Conservation (phyloP, 768 basidiomycete genomes). For the Terana coerulea region DNA sequence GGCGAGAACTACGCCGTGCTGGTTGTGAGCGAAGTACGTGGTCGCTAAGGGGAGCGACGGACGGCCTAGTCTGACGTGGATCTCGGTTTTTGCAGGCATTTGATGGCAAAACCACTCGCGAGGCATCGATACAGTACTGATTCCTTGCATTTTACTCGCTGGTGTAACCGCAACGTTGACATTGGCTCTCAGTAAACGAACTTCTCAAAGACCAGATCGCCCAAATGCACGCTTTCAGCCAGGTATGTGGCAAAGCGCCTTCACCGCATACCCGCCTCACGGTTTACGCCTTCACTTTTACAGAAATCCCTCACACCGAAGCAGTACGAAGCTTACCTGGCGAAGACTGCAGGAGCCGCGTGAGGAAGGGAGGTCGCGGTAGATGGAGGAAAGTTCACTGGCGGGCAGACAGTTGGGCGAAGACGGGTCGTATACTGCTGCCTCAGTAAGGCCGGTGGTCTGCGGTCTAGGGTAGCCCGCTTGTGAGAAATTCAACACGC, state of each 20-base stretch:
- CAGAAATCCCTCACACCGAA: slow-evolving; percentile 74
- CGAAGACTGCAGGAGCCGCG: slow-evolving; percentile 24
- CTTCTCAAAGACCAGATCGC: slow-evolving; percentile 69
- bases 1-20: slow-evolving; percentile 74
- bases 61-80: not conserved
- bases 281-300: not conserved
- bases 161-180: too few relatives aligned
- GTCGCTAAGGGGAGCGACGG: not conserved
- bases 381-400: too few relatives aligned
- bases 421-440: too few relatives aligned
- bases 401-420: too few relatives aligned
- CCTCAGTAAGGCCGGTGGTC: too few relatives aligned
- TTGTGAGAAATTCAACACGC: too few relatives aligned
- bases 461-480: too few relatives aligned
- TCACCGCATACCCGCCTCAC: not conserved
- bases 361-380: too few relatives aligned
- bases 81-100: slow-evolving; percentile 46
- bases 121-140: slow-evolving; percentile 71
- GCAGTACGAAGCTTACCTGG: slow-evolving; percentile 53
- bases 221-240: slow-evolving; percentile 85
- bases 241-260: slow-evolving; percentile 43
- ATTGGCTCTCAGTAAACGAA: slow-evolving; percentile 58
- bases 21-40: slow-evolving; percentile 70
- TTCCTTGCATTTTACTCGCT: too few relatives aligned
- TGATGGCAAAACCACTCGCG: slow-evolving; percentile 76